Conservation (phyloP, 768 basidiomycete genomes). For the Rubroboletus pulcherrimus region DNA sequence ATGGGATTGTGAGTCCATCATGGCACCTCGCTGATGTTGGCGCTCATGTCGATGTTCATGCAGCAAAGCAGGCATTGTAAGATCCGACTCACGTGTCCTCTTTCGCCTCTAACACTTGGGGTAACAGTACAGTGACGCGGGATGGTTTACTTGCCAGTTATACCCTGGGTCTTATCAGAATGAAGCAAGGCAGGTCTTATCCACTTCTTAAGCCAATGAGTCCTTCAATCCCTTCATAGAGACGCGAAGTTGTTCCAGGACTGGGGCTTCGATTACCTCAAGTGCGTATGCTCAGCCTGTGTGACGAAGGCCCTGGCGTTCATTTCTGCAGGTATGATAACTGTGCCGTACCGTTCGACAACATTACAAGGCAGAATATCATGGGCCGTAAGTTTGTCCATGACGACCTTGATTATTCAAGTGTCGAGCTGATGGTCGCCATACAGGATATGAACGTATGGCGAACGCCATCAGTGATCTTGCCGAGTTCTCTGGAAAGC, state of each 20-base stretch:
- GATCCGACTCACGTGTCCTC: conserved; percentile 15
- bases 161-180: conserved; percentile 67
- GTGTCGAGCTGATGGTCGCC: background rate
- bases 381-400: conserved; percentile 43
- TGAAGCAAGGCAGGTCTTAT: conserved; percentile 45
- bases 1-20: conserved; percentile 49
- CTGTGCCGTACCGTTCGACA: conserved; percentile 58
- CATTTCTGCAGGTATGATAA: conserved; percentile 49
- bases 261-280: conserved; percentile 66
- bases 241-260: conserved; percentile 57
- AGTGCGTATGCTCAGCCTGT: conserved; percentile 36
- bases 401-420: background rate
- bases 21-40: background rate
- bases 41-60: background rate
- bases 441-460: conserved; percentile 57
- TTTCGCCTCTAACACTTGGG: background rate
- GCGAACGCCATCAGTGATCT: conserved; percentile 52
- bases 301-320: background rate
- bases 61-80: conserved; percentile 61
- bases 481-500: conserved; percentile 44
- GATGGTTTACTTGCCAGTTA: conserved; percentile 62
- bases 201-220: background rate
- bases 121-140: conserved; percentile 60
- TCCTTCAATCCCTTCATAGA: conserved; percentile 28
- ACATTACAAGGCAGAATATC: conserved; percentile 51